Base-by-base conservation (phyloP, 768 basidiomycete genomes). In the Phaffia tasmanica region DNA sequence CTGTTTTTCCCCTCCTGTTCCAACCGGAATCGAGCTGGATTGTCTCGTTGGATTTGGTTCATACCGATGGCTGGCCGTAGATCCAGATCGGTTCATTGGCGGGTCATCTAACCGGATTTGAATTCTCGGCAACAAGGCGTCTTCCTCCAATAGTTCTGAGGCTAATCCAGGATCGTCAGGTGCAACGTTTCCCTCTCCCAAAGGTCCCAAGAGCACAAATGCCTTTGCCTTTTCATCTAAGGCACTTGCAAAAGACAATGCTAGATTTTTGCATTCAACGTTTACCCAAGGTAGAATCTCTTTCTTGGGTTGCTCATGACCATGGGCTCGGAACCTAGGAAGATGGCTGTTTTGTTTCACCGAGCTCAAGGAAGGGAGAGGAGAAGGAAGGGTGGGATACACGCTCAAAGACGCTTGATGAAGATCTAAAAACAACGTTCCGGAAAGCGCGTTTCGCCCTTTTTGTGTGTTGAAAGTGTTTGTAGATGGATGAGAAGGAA, bases 131-230 rank as follows among this genome's bases (percentile, higher is more conserved):
- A 73, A 69, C 6, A 75, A 69, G 23, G 71, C 63, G 11, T 64
- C 48, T 1, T 57, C 63, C 21, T 74, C 75, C 27, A 57, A 47
- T 0, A 64, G 58, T n/a, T 72, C 73, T 15, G 74, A 67, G 27
- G 69, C 72, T 42, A 11, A 42, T 42, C 35, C 35, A 42, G 35
- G 6, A 5, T 11, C 35, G 11, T 42, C 35, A 11, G 35, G 35
- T 42, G 6, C 35, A 42, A 5, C 35, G 35, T 42, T 42, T 42
- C 11, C 60, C 25, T 49, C 54, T 11, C 46, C n/a, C 19, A 74
- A 57, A 14, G 72, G 74, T 14, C 75, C 75, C 16, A 76, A 55
- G 21, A 74, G 71, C 42, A 76, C 62, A 65, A 76, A 73, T 0
- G 74, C 73, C 8, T 65, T 60, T 11, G 73, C 69, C n/a, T 62